A percentile compares a stretch with the other conserved stretches of the same genome.
phyloP scores from a whole-genome alignment of 192 early-diverging fungal genomes.

The Funneliformis geosporum region DNA sequence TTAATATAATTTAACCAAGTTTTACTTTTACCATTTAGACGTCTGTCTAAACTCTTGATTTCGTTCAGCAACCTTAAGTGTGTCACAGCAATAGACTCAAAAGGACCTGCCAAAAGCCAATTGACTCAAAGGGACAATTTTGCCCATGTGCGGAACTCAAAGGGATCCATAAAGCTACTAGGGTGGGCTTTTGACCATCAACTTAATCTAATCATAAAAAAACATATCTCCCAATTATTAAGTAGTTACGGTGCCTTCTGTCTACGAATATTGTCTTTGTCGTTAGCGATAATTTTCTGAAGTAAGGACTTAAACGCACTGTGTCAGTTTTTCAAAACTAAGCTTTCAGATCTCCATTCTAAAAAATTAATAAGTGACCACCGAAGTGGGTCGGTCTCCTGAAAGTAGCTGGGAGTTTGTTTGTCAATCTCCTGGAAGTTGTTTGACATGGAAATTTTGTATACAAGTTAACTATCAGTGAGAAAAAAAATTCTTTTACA shows the following conservation, averaged over 20 bases:
- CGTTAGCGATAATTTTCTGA: neutral
- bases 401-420: no score
- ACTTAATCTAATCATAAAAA: neutral
- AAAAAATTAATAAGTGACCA: slow-evolving; percentile 17
- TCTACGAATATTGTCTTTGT: neutral
- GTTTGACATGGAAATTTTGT: no score
- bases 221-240: slow-evolving; percentile 10
- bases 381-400: neutral
- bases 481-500: no score
- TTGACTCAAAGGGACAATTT: slow-evolving; percentile 6
- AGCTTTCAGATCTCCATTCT: neutral
- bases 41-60: no score
- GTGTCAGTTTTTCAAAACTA: neutral
- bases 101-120: slow-evolving; percentile 6
- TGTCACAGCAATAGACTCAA: slow-evolving; percentile 18
- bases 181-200: neutral
- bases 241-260: neutral
- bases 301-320: slow-evolving; percentile 1
- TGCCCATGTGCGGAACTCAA: slow-evolving; percentile 9
- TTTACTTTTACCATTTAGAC: no score
- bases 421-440: no score
- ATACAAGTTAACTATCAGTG: no score
- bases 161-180: slow-evolving; percentile 14
- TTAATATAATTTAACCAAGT: no score
- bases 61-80: no score